A percentile compares a stretch with the other conserved stretches of the same genome.
These are phyloP conservation scores for Ceratobasidium sp. DNA, from an alignment of 1,284 basidiomycete genomes.

Conservation along the genomic window DNA sequence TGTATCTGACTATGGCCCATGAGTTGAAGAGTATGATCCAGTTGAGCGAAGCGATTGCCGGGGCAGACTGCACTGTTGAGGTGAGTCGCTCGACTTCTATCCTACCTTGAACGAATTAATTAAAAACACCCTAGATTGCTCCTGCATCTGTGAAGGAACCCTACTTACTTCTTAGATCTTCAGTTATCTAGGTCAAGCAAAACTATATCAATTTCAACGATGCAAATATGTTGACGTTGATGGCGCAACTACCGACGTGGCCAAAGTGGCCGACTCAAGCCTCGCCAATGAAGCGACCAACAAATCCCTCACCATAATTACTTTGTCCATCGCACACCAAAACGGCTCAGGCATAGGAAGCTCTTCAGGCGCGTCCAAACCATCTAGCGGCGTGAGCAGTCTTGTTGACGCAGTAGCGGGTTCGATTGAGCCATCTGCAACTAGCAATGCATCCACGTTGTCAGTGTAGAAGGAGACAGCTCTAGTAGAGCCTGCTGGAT, in stretches of 20 bases:
- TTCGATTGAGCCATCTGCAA: too few relatives aligned
- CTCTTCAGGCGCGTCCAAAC: too few relatives aligned
- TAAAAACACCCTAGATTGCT: conserved; percentile 72
- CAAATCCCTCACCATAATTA: too few relatives aligned
- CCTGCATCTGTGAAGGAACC: conserved; percentile 96
- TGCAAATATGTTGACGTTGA: conserved; percentile 67
- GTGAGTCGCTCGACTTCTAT: conserved; percentile 59
- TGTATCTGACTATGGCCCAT: conserved; percentile 70
- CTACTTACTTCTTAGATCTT: conserved; percentile 92
- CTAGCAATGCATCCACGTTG: too few relatives aligned
- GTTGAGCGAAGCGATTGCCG: conserved; percentile 78
- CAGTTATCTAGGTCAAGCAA: conserved; percentile 99
- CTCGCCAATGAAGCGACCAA: too few relatives aligned
- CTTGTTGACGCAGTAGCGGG: too few relatives aligned
- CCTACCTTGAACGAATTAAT: neutral
- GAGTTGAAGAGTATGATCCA: conserved; percentile 74
- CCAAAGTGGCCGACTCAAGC: conserved; percentile 52
- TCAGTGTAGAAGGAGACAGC: too few relatives aligned
- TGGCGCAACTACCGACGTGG: conserved; percentile 54
- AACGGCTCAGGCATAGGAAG: too few relatives aligned
- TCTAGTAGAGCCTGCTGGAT: too few relatives aligned
- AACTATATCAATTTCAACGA: conserved; percentile 99
- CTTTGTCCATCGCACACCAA: too few relatives aligned
- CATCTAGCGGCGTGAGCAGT: too few relatives aligned
- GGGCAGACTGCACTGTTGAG: conserved; percentile 94